Evolutionary conservation across 2,329 filamentous ascomycete genomes (phyloP), one percentile per base, ranked within the genome.

Genomic region (Gremmenia infestans): DNA sequence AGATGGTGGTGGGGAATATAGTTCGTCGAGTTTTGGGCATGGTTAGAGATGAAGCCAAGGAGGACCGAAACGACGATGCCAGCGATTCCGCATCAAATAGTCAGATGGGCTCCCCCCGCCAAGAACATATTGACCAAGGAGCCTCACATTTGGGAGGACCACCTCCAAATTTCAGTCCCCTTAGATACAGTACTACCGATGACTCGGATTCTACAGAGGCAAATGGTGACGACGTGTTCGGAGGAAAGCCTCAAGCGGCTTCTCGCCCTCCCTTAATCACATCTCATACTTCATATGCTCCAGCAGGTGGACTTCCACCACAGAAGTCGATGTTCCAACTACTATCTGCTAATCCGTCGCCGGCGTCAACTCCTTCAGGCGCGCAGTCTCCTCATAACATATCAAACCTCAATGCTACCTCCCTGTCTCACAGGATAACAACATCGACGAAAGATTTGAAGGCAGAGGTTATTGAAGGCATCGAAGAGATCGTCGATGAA

Each of bases 401-500:
- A 52, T 50, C 62, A 12, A 48, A 48, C 5, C 23, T 67, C n/a
- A 67, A 63, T 53, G 56, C 65, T 15, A 54, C 62, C 7, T 63
- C 63, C 11, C 54, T 71, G 22, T 58, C 68, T 14, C 62, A 63
- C n/a, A 64, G 60, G 48, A 68, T 68, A 51, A 56, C 59, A 36
- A 63, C 54, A 12, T 61, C 63, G n/a, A 65, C 67, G 3, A 81
- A 88, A 58, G 88, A 95, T 60, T 78, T 97, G 56, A 88, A 91
- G 58, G 90, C 90, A 14, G 94, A 97, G 72, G 88, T 97, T 25
- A 86, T 97, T 62, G 89, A 94, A 65, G 94, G 92, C 43, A 97
- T 99, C 66, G 86, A 91, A 66, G 94, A 99, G 71, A 91, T 99
- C 58, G 89, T 96, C 72, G 94, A 99, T 68, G 94, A 99, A 74